Conservation (phyloP, 1,284 basidiomycete genomes). For the Porphyrellus sp. region DNA sequence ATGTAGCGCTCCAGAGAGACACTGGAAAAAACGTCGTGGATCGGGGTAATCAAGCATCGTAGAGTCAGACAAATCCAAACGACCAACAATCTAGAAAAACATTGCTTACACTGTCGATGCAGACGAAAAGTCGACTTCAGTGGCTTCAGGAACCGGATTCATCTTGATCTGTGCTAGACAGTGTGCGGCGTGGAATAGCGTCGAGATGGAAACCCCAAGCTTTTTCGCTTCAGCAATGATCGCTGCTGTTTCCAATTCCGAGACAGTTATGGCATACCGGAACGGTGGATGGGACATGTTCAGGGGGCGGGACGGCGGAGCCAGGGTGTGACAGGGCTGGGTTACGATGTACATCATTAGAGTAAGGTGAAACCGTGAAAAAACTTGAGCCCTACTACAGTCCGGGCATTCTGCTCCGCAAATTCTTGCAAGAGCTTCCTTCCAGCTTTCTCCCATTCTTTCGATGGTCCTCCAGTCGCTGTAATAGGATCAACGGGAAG, state of each 20-base stretch:
- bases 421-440: constrained; percentile 10
- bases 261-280: neutral
- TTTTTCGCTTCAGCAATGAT: constrained; percentile 11
- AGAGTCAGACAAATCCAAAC: neutral
- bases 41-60: neutral
- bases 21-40: neutral
- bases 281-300: constrained; percentile 14
- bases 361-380: neutral
- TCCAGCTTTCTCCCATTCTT: constrained; percentile 18
- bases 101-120: constrained; percentile 13
- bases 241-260: constrained; percentile 16
- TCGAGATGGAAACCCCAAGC: constrained; percentile 17
- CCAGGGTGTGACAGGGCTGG: constrained; percentile 15
- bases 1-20: constrained; percentile 23
- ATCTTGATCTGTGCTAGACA: constrained; percentile 22
- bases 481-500: constrained; percentile 23
- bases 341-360: neutral
- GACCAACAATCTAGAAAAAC: neutral
- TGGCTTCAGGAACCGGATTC: constrained; percentile 16
- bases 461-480: constrained; percentile 17
- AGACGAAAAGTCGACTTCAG: constrained; percentile 23
- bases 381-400: constrained; percentile 7
- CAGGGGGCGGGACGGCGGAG: constrained; percentile 14
- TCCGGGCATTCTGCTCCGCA: constrained; percentile 7
- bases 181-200: constrained; percentile 23